Evolutionary conservation across 2,329 filamentous ascomycete genomes (phyloP).

Genomic region (Aspergillus spinulosporus): DNA sequence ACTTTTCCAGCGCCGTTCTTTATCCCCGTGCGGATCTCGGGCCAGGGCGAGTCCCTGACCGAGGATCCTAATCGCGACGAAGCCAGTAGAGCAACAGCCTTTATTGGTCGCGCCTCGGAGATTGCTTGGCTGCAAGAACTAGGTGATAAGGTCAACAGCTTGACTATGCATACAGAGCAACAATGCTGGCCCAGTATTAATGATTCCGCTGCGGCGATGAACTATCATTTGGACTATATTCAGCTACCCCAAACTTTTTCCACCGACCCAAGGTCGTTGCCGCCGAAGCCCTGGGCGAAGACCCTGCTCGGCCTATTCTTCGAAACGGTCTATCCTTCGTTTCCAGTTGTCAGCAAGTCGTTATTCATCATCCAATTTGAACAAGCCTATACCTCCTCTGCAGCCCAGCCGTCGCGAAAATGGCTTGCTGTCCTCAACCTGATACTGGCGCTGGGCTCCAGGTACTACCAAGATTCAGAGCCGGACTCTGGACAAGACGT

Average conservation of each 20-base stretch:
- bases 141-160: background rate
- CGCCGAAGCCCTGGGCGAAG: background rate
- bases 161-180: background rate
- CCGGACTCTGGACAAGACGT: background rate
- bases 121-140: background rate
- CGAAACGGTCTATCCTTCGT: background rate
- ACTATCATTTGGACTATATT: background rate
- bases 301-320: background rate
- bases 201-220: background rate
- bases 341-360: background rate
- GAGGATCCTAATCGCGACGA: background rate
- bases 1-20: background rate
- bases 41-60: background rate
- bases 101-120: background rate
- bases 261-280: background rate
- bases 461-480: slow-evolving; percentile 31
- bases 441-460: slow-evolving; percentile 43
- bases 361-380: background rate
- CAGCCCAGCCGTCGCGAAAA: slow-evolving; percentile 31
- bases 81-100: background rate
- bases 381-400: background rate
- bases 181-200: background rate
- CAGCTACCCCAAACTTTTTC: background rate
- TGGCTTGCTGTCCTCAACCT: slow-evolving; percentile 45
- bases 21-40: background rate